Percentiles rank a stretch among this genome's conserved stretches.
Conservation (phyloP, 495 filamentous ascomycete genomes). For the Penicillium goetzii region DNA sequence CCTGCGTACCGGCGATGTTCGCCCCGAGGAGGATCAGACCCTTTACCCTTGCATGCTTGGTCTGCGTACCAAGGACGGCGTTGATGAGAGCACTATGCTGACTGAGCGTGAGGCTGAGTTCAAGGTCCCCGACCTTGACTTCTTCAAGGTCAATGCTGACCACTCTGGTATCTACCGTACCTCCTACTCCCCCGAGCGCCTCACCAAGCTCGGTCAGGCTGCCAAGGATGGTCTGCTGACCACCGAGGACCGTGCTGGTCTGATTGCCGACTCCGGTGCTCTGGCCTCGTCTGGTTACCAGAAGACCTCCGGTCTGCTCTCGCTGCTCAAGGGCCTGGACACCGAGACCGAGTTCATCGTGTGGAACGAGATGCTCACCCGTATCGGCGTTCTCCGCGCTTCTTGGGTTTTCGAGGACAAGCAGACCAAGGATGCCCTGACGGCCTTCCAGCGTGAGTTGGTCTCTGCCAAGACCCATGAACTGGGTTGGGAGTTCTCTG, state of each 20-base stretch:
- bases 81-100: constrained; percentile 65
- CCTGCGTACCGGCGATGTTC: constrained; percentile 67
- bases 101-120: constrained; percentile 74
- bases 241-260: constrained; percentile 92
- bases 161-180: constrained; percentile 69
- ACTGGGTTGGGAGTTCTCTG: constrained; percentile 84
- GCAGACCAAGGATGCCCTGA: constrained; percentile 71
- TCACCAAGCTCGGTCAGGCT: constrained; percentile 69
- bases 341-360: constrained; percentile 88
- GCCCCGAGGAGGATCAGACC: constrained; percentile 73
- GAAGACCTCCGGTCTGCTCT: constrained; percentile 86
- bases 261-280: constrained; percentile 94
- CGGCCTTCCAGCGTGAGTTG: constrained; percentile 77
- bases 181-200: constrained; percentile 62
- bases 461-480: constrained; percentile 77
- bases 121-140: constrained; percentile 62
- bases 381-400: constrained; percentile 72
- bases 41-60: constrained; percentile 66
- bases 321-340: constrained; percentile 81
- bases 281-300: constrained; percentile 90
- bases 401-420: constrained; percentile 90
- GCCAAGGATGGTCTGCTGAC: constrained; percentile 83
- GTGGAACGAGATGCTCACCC: constrained; percentile 86
- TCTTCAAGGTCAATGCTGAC: constrained; percentile 72
- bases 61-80: constrained; percentile 60